These are phyloP conservation scores for Grigorovia transvaalensis DNA, from an alignment of 805 yeast genomes.

Conservation along the genomic window DNA sequence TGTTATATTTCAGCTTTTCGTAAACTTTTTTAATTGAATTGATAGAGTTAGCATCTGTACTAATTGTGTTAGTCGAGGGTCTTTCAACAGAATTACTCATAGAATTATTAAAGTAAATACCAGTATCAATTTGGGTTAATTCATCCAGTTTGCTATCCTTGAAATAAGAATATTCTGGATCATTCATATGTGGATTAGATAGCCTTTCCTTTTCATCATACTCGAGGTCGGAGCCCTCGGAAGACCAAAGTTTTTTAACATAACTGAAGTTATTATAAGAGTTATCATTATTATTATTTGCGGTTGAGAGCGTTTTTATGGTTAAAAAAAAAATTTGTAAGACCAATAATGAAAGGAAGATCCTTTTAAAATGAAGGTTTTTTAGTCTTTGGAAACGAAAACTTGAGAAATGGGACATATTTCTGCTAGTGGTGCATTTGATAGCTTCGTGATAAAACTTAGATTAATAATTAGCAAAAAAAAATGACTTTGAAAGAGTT, in stretches of 20 bases:
- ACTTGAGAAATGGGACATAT: neutral
- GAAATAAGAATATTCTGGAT: constrained; percentile 2
- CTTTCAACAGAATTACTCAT: too few relatives aligned
- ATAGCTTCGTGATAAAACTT: too few relatives aligned
- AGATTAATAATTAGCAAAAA: too few relatives aligned
- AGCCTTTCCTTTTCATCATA: neutral
- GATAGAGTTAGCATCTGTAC: neutral
- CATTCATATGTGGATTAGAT: constrained; percentile 1
- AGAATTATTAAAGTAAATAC: neutral
- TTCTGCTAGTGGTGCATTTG: neutral
- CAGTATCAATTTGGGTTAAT: neutral
- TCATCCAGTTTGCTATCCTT: neutral
- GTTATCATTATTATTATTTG: neutral
- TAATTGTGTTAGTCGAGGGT: neutral
- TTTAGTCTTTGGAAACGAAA: neutral
- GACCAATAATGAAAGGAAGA: neutral
- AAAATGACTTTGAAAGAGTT: too few relatives aligned
- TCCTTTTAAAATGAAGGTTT: neutral
- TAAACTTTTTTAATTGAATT: constrained; percentile 7
- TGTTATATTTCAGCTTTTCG: constrained; percentile 14
- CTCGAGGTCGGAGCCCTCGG: neutral
- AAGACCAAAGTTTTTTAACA: neutral
- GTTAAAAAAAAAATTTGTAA: neutral
- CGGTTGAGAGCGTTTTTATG: neutral
- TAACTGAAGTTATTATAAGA: neutral